Percentiles rank a stretch among this genome's conserved stretches.
Evolutionary conservation across 2,329 filamentous ascomycete genomes (phyloP).

Genomic region (Didymella pinodella): DNA sequence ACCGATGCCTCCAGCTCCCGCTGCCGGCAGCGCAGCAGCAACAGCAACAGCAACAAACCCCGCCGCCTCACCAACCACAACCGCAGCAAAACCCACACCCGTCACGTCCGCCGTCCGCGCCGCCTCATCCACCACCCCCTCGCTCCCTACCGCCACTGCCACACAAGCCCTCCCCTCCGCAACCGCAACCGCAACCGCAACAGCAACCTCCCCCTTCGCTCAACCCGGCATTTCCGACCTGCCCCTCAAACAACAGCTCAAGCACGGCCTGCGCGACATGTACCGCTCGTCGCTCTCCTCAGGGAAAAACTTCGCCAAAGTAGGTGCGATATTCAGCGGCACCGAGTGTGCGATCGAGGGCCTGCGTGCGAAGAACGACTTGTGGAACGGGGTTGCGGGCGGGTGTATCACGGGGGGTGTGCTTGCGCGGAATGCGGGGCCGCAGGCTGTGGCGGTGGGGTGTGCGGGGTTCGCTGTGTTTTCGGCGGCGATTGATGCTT

Average conservation of each 20-base stretch:
- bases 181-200: slow-evolving; percentile 53
- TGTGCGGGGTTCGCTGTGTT: slow-evolving; percentile 96
- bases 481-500: slow-evolving; percentile 88
- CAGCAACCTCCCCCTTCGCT: slow-evolving; percentile 49
- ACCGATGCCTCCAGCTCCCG: slow-evolving; percentile 34
- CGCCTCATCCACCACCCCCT: slow-evolving; percentile 48
- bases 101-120: slow-evolving; percentile 48
- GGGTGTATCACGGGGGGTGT: slow-evolving; percentile 93
- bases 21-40: slow-evolving; percentile 40
- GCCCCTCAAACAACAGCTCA: slow-evolving; percentile 83
- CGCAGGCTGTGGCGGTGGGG: slow-evolving; percentile 84
- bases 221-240: slow-evolving; percentile 64
- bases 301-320: slow-evolving; percentile 92
- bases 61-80: slow-evolving; percentile 53
- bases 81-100: slow-evolving; percentile 27
- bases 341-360: slow-evolving; percentile 98
- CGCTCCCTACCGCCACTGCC: slow-evolving; percentile 34
- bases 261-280: slow-evolving; percentile 92
- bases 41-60: not conserved
- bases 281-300: slow-evolving; percentile 80
- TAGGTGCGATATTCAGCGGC: slow-evolving; percentile 88
- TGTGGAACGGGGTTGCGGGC: slow-evolving; percentile 84
- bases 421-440: slow-evolving; percentile 84
- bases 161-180: slow-evolving; percentile 46
- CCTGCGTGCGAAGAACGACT: slow-evolving; percentile 88